Conservation (phyloP, 139 green algal genomes). For the Micractinium sp. region DNA sequence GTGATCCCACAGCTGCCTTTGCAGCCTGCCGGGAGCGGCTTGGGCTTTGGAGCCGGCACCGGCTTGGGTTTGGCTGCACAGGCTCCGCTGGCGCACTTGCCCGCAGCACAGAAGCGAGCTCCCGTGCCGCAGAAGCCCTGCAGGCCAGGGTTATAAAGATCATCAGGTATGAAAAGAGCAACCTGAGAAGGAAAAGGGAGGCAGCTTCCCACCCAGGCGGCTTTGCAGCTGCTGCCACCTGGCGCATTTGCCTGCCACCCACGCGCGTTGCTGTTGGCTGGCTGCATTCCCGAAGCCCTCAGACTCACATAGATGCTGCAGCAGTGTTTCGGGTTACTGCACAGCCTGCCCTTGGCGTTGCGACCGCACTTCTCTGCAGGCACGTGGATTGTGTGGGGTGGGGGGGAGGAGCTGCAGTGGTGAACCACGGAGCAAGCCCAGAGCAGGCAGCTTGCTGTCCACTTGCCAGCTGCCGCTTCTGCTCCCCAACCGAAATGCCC, state of each 20-base stretch:
- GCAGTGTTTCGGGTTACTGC: neutral
- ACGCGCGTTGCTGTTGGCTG: neutral
- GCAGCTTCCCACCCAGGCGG: too few relatives aligned
- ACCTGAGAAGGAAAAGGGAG: neutral
- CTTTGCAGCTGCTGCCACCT: neutral
- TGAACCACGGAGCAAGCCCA: too few relatives aligned
- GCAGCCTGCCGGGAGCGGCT: neutral
- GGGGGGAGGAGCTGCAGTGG: neutral
- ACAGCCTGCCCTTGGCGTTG: neutral
- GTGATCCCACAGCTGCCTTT: neutral
- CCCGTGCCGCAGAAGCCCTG: constrained; percentile 16
- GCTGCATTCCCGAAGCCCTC: neutral
- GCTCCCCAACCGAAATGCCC: neutral
- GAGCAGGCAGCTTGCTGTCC: too few relatives aligned
- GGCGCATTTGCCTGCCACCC: neutral
- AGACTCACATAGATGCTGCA: constrained; percentile 7
- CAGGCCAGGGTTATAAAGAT: neutral
- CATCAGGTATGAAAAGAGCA: too few relatives aligned
- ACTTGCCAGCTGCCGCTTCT: too few relatives aligned
- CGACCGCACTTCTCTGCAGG: neutral
- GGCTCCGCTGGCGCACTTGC: neutral
- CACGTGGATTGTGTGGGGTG: too few relatives aligned
- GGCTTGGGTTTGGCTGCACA: neutral
- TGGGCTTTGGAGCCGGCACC: neutral
- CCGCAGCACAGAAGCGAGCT: neutral